Evolutionary conservation across 805 yeast species (phyloP), one percentile per base, ranked within the genome.

Genomic region (Sporopachydermia quercuum): DNA sequence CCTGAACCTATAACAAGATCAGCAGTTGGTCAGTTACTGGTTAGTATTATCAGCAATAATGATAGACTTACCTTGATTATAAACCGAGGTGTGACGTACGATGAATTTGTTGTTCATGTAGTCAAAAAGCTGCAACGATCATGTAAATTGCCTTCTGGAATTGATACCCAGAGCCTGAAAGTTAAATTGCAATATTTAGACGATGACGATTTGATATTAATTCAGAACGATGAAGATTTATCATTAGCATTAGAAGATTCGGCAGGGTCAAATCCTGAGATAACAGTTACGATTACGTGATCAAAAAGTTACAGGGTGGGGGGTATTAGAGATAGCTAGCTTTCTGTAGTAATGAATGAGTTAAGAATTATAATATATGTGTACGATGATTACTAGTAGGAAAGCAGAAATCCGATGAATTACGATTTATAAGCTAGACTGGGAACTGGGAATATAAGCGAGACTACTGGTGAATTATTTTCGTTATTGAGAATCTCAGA

Each of bases 331-430:
- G 38, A 55, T n/a, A n/a, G n/a, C n/a, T n/a, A n/a, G n/a, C n/a
- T n/a, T n/a, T n/a, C 80, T 13, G 76, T 84, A 47, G 72, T 83
- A 39, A 62, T 79, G 47, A 68, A 80, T 45, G 76, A 83, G 2
- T 72, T 80, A 5, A 55, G 65, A 42, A 62, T 68, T 41, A 62
- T 73, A 34, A 50, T 66, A 30, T 67, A 72, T 52, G 61, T 63
- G 6, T 76, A 70, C n/a, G n/a, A n/a, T n/a, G n/a, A n/a, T n/a
- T n/a, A n/a, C n/a, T n/a, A n/a, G n/a, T n/a, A n/a, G n/a, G n/a
- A n/a, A n/a, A n/a, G n/a, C n/a, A n/a, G n/a, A n/a, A n/a, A n/a
- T n/a, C n/a, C n/a, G n/a, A n/a, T n/a, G n/a, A n/a, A n/a, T n/a
- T n/a, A n/a, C n/a, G n/a, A n/a, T n/a, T n/a, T n/a, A n/a, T n/a